Evolutionary conservation across 2,329 filamentous ascomycete genomes (phyloP).

Genomic region (Incumbomyces delicatus): DNA sequence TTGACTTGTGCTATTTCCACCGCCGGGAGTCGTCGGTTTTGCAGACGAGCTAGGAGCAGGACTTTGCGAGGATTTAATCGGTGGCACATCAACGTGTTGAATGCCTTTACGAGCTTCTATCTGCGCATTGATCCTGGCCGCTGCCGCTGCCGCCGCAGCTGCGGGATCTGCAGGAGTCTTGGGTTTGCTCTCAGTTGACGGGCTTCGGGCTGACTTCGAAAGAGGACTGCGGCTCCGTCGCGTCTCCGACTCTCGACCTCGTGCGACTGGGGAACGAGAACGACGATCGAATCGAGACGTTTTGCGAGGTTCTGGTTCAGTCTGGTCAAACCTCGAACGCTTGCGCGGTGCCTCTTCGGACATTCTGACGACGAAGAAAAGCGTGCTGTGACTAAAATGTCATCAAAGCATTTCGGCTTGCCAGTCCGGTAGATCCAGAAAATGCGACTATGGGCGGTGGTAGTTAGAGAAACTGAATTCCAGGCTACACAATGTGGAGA

Average conservation of each 20-base stretch:
- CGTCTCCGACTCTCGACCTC: conserved; percentile 57
- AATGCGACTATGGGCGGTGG: too few species aligned
- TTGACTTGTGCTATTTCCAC: conserved; percentile 42
- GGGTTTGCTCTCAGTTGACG: conserved; percentile 31
- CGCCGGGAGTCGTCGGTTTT: conserved; percentile 40
- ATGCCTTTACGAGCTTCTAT: conserved; percentile 79
- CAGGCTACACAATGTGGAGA: too few species aligned
- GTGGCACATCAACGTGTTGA: conserved; percentile 81
- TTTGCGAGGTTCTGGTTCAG: conserved; percentile 66
- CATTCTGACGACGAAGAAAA: conserved; percentile 7
- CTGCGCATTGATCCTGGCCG: conserved; percentile 75
- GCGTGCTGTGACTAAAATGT: too few species aligned
- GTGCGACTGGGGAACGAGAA: conserved; percentile 67
- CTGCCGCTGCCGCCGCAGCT: conserved; percentile 72
- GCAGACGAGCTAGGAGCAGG: conserved; percentile 24
- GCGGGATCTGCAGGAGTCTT: conserved; percentile 56
- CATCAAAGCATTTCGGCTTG: too few species aligned
- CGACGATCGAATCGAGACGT: conserved; percentile 81
- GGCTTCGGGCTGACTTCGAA: conserved; percentile 42
- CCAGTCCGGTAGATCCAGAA: too few species aligned
- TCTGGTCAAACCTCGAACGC: conserved; percentile 91
- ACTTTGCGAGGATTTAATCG: conserved; percentile 53
- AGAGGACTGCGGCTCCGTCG: conserved; percentile 75
- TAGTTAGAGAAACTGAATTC: too few species aligned
- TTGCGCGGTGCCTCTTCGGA: conserved; percentile 39